Evolutionary conservation across 148 eudicot species (phyloP).

Genomic region (Nyssa sinensis): DNA sequence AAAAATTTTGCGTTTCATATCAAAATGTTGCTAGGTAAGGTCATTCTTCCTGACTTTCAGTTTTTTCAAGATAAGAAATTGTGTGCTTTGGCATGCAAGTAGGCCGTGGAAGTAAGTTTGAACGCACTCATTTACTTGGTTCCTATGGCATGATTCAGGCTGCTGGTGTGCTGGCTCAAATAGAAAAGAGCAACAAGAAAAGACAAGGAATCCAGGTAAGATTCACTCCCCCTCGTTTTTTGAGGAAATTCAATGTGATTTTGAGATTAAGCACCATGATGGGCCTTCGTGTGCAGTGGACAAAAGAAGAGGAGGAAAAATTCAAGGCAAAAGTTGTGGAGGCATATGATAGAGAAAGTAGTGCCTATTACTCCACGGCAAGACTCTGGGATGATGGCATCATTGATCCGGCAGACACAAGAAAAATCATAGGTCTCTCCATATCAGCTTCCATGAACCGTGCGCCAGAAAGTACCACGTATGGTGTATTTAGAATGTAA

Average conservation of each 20-base stretch:
- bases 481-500: constrained; percentile 96
- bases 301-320: constrained; percentile 74
- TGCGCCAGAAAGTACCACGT: constrained; percentile 62
- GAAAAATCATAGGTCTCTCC: constrained; percentile 74
- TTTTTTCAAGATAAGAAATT: background rate
- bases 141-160: constrained; percentile 48
- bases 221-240: background rate
- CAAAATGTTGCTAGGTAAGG: background rate
- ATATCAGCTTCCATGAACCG: constrained; percentile 70
- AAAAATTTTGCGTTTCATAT: background rate
- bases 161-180: constrained; percentile 94
- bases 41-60: background rate
- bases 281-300: constrained; percentile 55
- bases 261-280: background rate
- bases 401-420: constrained; percentile 94
- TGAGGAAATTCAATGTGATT: background rate
- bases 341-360: constrained; percentile 80
- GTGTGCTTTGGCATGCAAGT: background rate
- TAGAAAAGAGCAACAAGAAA: constrained; percentile 74
- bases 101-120: background rate
- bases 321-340: constrained; percentile 76
- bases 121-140: constrained; percentile 14
- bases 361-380: constrained; percentile 88
- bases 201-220: constrained; percentile 74
- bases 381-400: constrained; percentile 98